A percentile compares a stretch with the other conserved stretches of the same genome.
Conservation (phyloP, 768 basidiomycete species). For the Boletus pseudopeckii region DNA sequence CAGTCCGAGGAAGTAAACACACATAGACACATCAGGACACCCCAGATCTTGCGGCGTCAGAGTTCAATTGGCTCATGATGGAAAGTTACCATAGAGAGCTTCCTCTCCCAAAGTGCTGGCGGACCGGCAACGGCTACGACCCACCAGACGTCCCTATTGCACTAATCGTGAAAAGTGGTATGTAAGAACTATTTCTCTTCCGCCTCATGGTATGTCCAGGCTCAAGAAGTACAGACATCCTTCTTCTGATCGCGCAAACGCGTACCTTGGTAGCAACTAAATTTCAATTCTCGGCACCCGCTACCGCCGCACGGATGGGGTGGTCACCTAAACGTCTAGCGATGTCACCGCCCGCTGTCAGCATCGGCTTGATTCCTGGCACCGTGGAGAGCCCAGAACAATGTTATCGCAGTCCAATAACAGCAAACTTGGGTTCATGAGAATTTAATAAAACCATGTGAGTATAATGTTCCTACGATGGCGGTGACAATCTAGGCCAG, state of each 20-base stretch:
- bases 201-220: neutral
- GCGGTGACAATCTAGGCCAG: neutral
- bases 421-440: neutral
- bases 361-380: neutral
- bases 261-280: neutral
- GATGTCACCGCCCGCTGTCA: neutral
- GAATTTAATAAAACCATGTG: conserved; percentile 6
- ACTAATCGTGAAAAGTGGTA: no score
- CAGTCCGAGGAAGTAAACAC: neutral
- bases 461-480: neutral
- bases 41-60: neutral
- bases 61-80: neutral
- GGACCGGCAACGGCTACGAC: neutral
- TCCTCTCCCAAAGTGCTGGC: neutral
- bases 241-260: neutral
- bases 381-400: neutral
- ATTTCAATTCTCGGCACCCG: neutral
- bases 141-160: neutral
- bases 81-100: neutral
- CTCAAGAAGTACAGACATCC: neutral
- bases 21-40: neutral
- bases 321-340: neutral
- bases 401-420: neutral
- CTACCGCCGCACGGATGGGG: neutral
- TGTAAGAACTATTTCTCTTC: neutral